Base-by-base conservation (phyloP, 192 early-diverging fungal species). In the Entrophospora sp. region DNA sequence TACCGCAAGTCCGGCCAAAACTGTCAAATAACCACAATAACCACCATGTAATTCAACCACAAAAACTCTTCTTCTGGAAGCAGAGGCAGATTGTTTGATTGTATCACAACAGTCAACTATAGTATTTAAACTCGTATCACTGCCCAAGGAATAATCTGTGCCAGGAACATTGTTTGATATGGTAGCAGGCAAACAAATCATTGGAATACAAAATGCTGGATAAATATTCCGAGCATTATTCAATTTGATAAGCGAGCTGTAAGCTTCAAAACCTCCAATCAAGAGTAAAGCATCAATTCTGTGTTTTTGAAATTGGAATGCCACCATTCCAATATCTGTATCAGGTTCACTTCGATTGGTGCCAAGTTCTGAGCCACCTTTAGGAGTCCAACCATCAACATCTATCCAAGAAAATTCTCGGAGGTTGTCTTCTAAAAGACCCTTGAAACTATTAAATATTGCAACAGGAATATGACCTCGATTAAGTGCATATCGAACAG, bases 131-230 rank as follows among this genome's bases (percentile, higher is more conserved):
- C 91, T 89, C 31, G 96, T 98, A 65, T 98, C 96, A n/a, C 85
- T 81, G 14, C 96, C 96, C 64, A 98, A 77, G 52, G 91, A 93
- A 70, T 81, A 93, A 71, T 98, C 94, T 0, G 96, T 96, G 13
- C 94, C 96, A 3, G 96, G 96, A 10, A 98, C 94, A 70, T 98
- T 98, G 79, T 98, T 98, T 32, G 89, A 92, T 61, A 98, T 87
- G 0, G 96, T 98, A 12, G 96, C 96, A 5, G 96, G 96, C 7
- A 98, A 77, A 58, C 90, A 82, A 22, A 89, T 83, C 77, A 96
- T 93, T 0, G 96, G 96, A 68, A 98, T 96, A 68, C 89, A 86
- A 73, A 98, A 89, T 2, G 91, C 89, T 37, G 96, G 96, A 70
- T 94, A 98, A 67, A 85, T 73, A 4, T 63, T n/a, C 43, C 96